Evolutionary conservation across 73 alveolate species (phyloP), one percentile per base, ranked within the genome.

Genomic region (Tetrahymena malaccensis): DNA sequence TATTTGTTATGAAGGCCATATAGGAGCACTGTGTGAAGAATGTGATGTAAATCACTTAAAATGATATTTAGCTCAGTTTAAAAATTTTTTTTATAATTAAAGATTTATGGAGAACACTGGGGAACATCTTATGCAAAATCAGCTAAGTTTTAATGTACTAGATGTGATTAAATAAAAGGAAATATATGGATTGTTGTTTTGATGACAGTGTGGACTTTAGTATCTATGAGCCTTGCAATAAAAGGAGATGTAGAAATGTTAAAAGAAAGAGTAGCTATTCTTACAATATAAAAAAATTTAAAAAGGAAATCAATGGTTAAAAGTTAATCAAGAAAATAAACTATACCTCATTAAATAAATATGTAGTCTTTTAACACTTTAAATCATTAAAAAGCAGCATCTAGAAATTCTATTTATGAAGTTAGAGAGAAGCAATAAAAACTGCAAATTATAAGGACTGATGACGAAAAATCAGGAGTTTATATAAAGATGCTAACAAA

Each of bases 1-100:
- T 37, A 37, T 55, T 40, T 94, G 96, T 38, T 35, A 22, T 84
- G 89, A 94, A n/a, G 96, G 96, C 15, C 96, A 94, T 84, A 85
- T 94, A 3, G 96, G 96, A 84, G 96, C 96, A 19, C 94, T 94
- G 34, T 94, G 96, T 85, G 96, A 94, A 94, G 94, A 94, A 56
- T 94, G 96, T 40, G 96, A 94, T 43, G 43, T 94, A 9, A 40
- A 94, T 35, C 34, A n/a, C 27, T 33, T 22, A 84, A 58, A 94
- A 94, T 38, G 1, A 15, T 84, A 8, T 84, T 34, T 8, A 15
- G 22, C 12, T 5, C 3, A 13, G 4, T 10, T 34, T 6, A 15
- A 84, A 84, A 13, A 34, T 13, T 33, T 33, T 33, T 35, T 34
- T 35, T 1, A 33, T 33, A 13, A 15, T 15, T 35, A 4, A 13